A percentile compares a stretch with the other conserved stretches of the same genome.
phyloP scores from a whole-genome alignment of 306 rosid species.

The Cotoneaster glaucophyllus region DNA sequence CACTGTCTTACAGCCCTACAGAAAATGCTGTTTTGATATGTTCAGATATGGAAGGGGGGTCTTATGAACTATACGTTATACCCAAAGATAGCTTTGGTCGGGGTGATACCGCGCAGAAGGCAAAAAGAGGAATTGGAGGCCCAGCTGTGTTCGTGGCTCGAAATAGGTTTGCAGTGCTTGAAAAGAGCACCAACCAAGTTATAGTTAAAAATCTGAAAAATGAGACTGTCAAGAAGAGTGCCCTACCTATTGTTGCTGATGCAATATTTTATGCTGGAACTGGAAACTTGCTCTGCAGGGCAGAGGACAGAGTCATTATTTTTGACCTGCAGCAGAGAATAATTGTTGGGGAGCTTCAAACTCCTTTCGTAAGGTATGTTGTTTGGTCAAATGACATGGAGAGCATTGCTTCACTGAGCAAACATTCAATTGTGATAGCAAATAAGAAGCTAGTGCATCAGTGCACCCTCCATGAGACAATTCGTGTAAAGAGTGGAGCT shows the following conservation, averaged over 20 bases:
- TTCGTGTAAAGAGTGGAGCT: constrained; percentile 86
- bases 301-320: constrained; percentile 70
- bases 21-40: constrained; percentile 75
- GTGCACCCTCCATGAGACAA: constrained; percentile 88
- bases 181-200: constrained; percentile 68
- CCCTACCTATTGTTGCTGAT: constrained; percentile 57
- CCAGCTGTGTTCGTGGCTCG: constrained; percentile 85
- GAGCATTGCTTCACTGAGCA: constrained; percentile 73
- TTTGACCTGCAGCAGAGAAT: constrained; percentile 76
- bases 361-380: constrained; percentile 68
- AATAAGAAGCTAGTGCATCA: constrained; percentile 79
- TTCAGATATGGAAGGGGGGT: constrained; percentile 78
- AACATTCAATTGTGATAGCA: constrained; percentile 73
- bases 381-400: constrained; percentile 85
- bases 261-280: constrained; percentile 82
- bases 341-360: constrained; percentile 72
- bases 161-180: constrained; percentile 83
- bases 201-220: constrained; percentile 59
- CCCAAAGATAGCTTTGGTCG: constrained; percentile 69
- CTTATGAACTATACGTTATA: constrained; percentile 70
- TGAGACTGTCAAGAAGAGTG: constrained; percentile 69
- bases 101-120: constrained; percentile 65
- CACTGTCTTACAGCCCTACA: constrained; percentile 67
- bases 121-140: constrained; percentile 78
- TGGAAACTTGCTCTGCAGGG: constrained; percentile 69